Percentiles rank a stretch among this genome's conserved stretches.
phyloP scores from a whole-genome alignment of 805 yeast species.

The Saccharomycopsis vini region DNA sequence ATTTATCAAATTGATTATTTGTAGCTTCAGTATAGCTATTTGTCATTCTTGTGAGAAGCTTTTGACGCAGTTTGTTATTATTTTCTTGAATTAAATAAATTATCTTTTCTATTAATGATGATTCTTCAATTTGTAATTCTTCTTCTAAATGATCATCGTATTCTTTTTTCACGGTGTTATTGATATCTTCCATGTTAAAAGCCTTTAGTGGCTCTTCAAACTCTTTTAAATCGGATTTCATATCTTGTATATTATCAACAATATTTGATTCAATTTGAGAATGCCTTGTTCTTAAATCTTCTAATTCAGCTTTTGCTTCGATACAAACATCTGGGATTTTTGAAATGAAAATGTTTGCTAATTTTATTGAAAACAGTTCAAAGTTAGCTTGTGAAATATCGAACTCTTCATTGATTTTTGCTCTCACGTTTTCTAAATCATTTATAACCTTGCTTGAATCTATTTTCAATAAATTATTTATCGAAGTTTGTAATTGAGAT shows the following conservation, averaged over 20 bases:
- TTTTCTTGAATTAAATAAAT: slow-evolving; percentile 2
- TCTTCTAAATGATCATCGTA: slow-evolving; percentile 17
- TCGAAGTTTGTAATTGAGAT: slow-evolving; percentile 2
- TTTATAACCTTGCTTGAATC: not conserved
- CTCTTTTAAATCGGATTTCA: not conserved
- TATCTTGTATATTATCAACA: not conserved
- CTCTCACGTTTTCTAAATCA: slow-evolving; percentile 4
- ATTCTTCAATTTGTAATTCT: slow-evolving; percentile 17
- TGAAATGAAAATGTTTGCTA: slow-evolving; percentile 9
- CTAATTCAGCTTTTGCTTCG: slow-evolving; percentile 3
- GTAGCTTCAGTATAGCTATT: not conserved
- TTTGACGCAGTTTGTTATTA: slow-evolving; percentile 8
- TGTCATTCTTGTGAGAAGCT: not conserved
- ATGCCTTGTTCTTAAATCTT: not conserved
- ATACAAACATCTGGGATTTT: slow-evolving; percentile 5
- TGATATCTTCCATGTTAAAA: not conserved
- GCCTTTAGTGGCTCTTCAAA: not conserved
- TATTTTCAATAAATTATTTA: slow-evolving; percentile 3
- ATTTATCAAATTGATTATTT: not conserved
- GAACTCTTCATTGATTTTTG: slow-evolving; percentile 7
- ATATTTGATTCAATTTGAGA: slow-evolving; percentile 1
- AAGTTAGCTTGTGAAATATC: slow-evolving; percentile 12
- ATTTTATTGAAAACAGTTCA: slow-evolving; percentile 17
- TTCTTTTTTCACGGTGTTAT: slow-evolving; percentile 1
- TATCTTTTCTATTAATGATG: slow-evolving; percentile 14